phyloP scores from a whole-genome alignment of 768 basidiomycete genomes.

The Leccinum incarnatum region DNA sequence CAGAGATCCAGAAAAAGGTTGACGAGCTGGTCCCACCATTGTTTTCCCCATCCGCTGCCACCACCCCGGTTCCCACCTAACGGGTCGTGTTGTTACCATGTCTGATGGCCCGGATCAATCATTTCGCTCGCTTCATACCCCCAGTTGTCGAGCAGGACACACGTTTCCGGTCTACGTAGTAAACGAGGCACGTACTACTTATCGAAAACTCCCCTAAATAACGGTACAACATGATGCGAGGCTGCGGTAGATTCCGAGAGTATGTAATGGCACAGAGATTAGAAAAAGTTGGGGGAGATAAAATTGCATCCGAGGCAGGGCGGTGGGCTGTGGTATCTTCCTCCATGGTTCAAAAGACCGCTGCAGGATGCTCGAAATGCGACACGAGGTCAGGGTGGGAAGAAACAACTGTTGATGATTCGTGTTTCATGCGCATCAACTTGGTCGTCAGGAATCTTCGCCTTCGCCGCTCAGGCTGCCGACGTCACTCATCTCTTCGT shows the following conservation, averaged over 20 bases:
- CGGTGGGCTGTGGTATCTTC: constrained; percentile 24
- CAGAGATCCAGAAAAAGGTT: constrained; percentile 74
- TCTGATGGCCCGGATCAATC: not conserved
- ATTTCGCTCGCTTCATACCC: constrained; percentile 4
- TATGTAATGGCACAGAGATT: constrained; percentile 23
- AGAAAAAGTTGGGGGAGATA: constrained; percentile 14
- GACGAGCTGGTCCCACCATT: constrained; percentile 57
- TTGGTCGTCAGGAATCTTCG: constrained; percentile 37
- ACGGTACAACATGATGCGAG: constrained; percentile 27
- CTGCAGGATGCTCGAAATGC: constrained; percentile 15
- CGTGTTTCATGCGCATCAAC: constrained; percentile 11
- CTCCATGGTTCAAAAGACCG: constrained; percentile 15
- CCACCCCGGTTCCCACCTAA: constrained; percentile 28
- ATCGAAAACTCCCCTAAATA: constrained; percentile 27
- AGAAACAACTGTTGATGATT: constrained; percentile 7
- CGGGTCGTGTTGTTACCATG: not conserved
- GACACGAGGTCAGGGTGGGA: constrained; percentile 13
- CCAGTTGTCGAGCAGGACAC: constrained; percentile 7
- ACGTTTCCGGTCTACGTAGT: not conserved
- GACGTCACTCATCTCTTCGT: constrained; percentile 86
- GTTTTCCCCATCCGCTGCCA: constrained; percentile 30
- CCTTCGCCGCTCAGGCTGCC: constrained; percentile 73
- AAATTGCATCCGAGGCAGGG: constrained; percentile 16
- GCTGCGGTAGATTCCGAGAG: constrained; percentile 22
- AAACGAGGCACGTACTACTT: constrained; percentile 16